Evolutionary conservation across 2,329 filamentous ascomycete genomes (phyloP).

Genomic region (Mariannaea elegans): DNA sequence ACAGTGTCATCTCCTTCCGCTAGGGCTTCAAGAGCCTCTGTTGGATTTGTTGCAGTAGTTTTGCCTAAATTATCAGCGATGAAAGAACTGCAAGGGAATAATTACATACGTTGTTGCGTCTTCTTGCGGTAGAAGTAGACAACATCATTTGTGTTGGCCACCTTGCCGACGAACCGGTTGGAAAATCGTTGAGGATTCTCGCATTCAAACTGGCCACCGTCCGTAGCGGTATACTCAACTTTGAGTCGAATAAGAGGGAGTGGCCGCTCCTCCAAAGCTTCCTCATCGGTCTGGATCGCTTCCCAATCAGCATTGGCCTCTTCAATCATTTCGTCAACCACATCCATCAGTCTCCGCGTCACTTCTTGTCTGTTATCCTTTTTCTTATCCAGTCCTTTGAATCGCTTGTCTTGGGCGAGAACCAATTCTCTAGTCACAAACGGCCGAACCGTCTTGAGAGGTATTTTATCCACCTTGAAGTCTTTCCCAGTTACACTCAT

Average conservation of each 20-base stretch:
- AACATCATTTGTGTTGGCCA: conserved; percentile 94
- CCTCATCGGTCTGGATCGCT: conserved; percentile 73
- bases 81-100: accelerated
- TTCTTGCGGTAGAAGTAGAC: conserved; percentile 95
- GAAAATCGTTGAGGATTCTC: conserved; percentile 98
- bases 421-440: conserved; percentile 88
- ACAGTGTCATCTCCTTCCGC: conserved; percentile 67
- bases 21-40: conserved; percentile 69
- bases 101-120: conserved; percentile 53
- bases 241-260: conserved; percentile 88
- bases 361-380: conserved; percentile 86
- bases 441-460: conserved; percentile 87
- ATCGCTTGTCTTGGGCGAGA: conserved; percentile 77
- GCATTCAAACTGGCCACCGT: conserved; percentile 85
- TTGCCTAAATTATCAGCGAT: conserved; percentile 39
- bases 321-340: conserved; percentile 88
- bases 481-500: conserved; percentile 84
- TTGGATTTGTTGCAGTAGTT: conserved; percentile 59
- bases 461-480: conserved; percentile 81
- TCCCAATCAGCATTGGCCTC: conserved; percentile 85
- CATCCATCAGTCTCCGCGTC: conserved; percentile 76
- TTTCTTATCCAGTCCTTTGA: conserved; percentile 80
- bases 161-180: conserved; percentile 86
- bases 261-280: conserved; percentile 69
- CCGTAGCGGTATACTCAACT: conserved; percentile 87